Conservation (phyloP, 2,329 filamentous ascomycete species). For the Cladorrhinum sp. region DNA sequence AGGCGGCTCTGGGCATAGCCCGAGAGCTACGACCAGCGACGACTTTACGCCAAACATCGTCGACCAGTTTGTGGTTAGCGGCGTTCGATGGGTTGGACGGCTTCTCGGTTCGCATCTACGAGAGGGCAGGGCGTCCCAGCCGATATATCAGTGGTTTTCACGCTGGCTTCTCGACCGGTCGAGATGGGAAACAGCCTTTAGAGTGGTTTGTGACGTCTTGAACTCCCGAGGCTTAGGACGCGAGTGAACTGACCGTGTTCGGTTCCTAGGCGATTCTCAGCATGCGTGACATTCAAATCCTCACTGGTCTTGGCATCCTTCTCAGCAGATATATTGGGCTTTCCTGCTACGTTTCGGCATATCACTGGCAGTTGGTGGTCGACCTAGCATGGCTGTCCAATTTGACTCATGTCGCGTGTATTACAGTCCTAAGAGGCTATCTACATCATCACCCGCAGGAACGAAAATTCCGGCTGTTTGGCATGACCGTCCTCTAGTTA, state of each 20-base stretch:
- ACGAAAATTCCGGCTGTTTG: not conserved
- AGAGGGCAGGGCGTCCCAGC: no score
- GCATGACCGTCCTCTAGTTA: conserved; percentile 6
- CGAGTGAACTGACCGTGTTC: no score
- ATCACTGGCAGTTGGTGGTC: conserved; percentile 11
- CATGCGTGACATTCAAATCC: conserved; percentile 12
- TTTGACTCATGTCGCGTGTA: conserved; percentile 10
- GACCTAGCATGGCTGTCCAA: conserved; percentile 13
- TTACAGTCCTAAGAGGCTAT: conserved; percentile 4
- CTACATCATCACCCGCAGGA: not conserved
- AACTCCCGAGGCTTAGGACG: no score
- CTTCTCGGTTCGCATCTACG: no score
- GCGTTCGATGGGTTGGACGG: no score
- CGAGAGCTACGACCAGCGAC: no score
- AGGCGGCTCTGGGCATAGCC: no score
- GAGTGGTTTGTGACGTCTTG: not conserved
- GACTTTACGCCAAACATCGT: no score
- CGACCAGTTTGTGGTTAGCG: no score
- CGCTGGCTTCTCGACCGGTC: not conserved
- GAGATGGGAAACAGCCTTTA: conserved; percentile 1
- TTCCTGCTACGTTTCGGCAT: conserved; percentile 7
- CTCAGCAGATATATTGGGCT: conserved; percentile 5
- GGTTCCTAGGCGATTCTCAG: conserved; percentile 1
- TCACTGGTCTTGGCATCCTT: conserved; percentile 12
- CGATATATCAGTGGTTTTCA: no score